Evolutionary conservation across 495 filamentous ascomycete species (phyloP).

Genomic region (Neurospora sp.): DNA sequence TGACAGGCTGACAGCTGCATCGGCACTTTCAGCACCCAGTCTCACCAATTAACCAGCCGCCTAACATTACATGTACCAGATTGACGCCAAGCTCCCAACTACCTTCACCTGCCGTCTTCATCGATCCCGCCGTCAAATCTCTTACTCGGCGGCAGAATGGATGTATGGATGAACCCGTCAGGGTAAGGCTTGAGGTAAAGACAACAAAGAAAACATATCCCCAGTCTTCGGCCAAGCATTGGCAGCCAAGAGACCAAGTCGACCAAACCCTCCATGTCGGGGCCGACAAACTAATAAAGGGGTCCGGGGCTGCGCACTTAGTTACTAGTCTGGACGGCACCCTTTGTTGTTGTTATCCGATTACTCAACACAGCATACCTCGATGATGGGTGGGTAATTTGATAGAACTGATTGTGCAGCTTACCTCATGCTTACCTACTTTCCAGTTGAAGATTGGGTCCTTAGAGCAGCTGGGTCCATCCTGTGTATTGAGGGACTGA

Average conservation of each 20-base stretch:
- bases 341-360: neutral
- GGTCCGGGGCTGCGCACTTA: neutral
- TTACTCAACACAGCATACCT: neutral
- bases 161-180: neutral
- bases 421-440: neutral
- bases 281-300: neutral
- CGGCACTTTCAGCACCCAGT: neutral
- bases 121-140: neutral
- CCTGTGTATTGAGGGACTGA: neutral
- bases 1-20: neutral
- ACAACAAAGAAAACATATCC: neutral
- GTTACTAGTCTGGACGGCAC: neutral
- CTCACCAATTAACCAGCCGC: neutral
- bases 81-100: neutral
- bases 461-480: neutral
- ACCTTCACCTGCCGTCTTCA: neutral
- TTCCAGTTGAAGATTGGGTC: neutral
- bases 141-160: neutral
- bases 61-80: neutral
- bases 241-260: neutral
- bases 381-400: neutral
- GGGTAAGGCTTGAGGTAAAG: neutral
- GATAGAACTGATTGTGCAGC: neutral
- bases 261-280: neutral
- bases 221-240: neutral